A percentile compares a stretch with the other conserved stretches of the same genome.
Conservation (phyloP, 2,329 filamentous ascomycete genomes). For the Colletotrichum sp. region DNA sequence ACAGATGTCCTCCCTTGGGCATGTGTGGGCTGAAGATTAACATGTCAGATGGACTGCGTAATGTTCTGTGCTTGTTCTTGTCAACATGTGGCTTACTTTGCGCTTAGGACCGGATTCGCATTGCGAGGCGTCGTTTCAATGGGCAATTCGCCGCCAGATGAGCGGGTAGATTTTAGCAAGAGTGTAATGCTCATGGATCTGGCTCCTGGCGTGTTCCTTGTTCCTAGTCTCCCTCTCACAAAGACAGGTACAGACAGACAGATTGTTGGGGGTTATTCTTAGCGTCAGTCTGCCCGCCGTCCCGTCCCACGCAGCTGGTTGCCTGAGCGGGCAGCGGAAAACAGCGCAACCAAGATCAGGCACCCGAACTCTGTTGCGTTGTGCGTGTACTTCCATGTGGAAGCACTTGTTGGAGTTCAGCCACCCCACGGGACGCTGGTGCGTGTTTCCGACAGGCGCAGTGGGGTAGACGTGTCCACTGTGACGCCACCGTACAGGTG, state of each 20-base stretch:
- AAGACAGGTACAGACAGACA: background rate
- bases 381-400: background rate
- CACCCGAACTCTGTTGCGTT: background rate
- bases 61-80: background rate
- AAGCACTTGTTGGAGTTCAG: background rate
- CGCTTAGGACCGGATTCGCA: background rate
- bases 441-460: slow-evolving; percentile 11
- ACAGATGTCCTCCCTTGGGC: background rate
- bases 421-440: slow-evolving; percentile 18
- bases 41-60: background rate
- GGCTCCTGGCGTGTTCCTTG: background rate
- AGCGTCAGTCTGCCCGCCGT: background rate
- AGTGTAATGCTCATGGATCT: slow-evolving; percentile 3
- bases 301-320: background rate
- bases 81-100: background rate
- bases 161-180: background rate
- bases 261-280: background rate
- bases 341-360: background rate
- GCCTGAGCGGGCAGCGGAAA: background rate
- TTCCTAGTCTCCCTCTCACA: background rate
- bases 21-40: background rate
- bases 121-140: slow-evolving; percentile 5
- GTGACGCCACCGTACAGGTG: slow-evolving; percentile 5
- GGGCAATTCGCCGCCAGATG: background rate
- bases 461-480: slow-evolving; percentile 6